Evolutionary conservation across 1,284 basidiomycete species (phyloP).

Genomic region (Pseudozyma thailandica): DNA sequence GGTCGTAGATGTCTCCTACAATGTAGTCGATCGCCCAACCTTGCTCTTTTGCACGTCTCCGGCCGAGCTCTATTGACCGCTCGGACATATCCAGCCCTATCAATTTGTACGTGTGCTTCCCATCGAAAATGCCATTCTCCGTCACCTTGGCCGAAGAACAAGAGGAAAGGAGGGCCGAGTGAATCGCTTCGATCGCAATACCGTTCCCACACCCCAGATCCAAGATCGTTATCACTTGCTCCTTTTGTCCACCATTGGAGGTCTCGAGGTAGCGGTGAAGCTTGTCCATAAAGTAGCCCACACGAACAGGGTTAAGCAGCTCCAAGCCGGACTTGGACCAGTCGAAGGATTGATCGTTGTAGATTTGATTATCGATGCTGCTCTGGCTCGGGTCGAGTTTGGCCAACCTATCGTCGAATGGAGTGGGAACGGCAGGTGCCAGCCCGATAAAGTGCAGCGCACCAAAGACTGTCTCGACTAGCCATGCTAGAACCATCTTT

Average conservation of each 20-base stretch:
- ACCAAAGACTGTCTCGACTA: constrained; percentile 18
- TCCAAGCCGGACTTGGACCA: constrained; percentile 33
- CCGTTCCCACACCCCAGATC: constrained; percentile 50
- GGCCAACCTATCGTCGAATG: constrained; percentile 58
- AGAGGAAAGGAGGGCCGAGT: constrained; percentile 2
- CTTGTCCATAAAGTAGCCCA: constrained; percentile 43
- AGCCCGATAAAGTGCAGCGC: constrained; percentile 31
- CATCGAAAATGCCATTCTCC: constrained; percentile 1
- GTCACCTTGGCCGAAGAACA: not conserved
- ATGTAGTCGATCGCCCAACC: constrained; percentile 17
- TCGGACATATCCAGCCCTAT: constrained; percentile 27
- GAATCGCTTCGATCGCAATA: constrained; percentile 44
- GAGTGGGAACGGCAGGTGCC: constrained; percentile 44
- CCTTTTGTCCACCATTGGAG: not conserved
- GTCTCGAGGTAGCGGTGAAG: constrained; percentile 12
- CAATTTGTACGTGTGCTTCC: constrained; percentile 11
- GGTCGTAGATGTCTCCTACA: constrained; percentile 30
- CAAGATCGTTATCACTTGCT: constrained; percentile 16
- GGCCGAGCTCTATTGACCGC: constrained; percentile 27
- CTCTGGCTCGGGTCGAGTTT: constrained; percentile 58
- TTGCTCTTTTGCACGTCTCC: not conserved
- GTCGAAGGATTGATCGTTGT: constrained; percentile 31
- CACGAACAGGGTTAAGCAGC: constrained; percentile 40
- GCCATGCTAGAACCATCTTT: constrained; percentile 4
- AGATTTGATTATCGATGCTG: constrained; percentile 47